phyloP scores from a whole-genome alignment of 176 grass and related monocot species.

The Lolium multiflorum region DNA sequence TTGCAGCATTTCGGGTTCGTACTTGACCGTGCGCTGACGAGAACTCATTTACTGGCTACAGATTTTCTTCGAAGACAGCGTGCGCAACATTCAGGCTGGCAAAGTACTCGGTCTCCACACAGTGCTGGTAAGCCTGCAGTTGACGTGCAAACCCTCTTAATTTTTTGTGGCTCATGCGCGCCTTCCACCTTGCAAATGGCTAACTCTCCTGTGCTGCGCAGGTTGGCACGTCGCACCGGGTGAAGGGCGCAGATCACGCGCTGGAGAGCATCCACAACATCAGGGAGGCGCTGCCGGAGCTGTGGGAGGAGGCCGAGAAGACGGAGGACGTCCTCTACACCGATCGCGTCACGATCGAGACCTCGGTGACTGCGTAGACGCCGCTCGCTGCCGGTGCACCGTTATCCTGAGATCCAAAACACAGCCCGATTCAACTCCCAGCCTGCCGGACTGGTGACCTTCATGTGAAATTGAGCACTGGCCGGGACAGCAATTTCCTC shows the following conservation, averaged over 20 bases:
- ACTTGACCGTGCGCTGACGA: background rate
- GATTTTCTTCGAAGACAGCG: slow-evolving; percentile 99
- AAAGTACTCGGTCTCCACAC: slow-evolving; percentile 88
- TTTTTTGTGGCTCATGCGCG: too few relatives aligned
- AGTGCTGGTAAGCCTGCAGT: slow-evolving; percentile 47
- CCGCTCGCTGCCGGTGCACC: slow-evolving; percentile 20
- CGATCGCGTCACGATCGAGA: slow-evolving; percentile 78
- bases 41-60: slow-evolving; percentile 29
- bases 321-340: slow-evolving; percentile 69
- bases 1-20: background rate
- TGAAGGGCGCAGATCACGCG: slow-evolving; percentile 81
- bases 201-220: too few relatives aligned
- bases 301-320: slow-evolving; percentile 91
- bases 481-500: slow-evolving; percentile 34
- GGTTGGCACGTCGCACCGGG: slow-evolving; percentile 76
- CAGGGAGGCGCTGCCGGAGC: slow-evolving; percentile 82
- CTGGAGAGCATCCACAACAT: slow-evolving; percentile 97
- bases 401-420: slow-evolving; percentile 4
- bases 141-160: too few relatives aligned
- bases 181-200: too few relatives aligned
- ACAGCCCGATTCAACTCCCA: background rate
- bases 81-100: slow-evolving; percentile 85
- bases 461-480: slow-evolving; percentile 39
- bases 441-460: slow-evolving; percentile 35
- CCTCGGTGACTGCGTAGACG: slow-evolving; percentile 78